Percentiles rank a stretch among this genome's conserved stretches.
Conservation (phyloP, 2,329 filamentous ascomycete species). For the Myrmaecium sp. region DNA sequence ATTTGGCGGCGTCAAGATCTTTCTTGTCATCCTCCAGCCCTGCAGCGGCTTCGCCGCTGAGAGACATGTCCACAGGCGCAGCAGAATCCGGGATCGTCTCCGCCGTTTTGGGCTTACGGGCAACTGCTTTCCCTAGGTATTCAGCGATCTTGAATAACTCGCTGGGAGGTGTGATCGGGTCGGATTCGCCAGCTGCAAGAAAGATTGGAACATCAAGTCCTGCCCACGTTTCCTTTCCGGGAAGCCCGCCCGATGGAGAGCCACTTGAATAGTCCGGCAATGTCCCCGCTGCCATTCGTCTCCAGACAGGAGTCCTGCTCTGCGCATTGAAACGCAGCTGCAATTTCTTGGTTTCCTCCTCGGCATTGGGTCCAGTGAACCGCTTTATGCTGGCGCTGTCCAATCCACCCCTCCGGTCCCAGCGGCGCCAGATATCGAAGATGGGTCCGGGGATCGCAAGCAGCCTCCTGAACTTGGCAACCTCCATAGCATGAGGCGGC, state of each 20-base stretch:
- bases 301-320: slow-evolving; percentile 66
- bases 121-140: slow-evolving; percentile 22
- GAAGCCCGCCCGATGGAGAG: slow-evolving; percentile 43
- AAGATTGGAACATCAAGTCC: slow-evolving; percentile 58
- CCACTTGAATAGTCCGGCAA: slow-evolving; percentile 43
- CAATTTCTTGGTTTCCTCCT: slow-evolving; percentile 46
- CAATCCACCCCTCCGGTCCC: slow-evolving; percentile 63
- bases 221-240: slow-evolving; percentile 54
- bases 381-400: slow-evolving; percentile 63
- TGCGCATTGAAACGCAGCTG: slow-evolving; percentile 67
- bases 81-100: slow-evolving; percentile 30
- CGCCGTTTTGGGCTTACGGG: slow-evolving; percentile 14
- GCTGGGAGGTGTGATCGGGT: slow-evolving; percentile 54
- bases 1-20: slow-evolving; percentile 14
- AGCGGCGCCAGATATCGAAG: slow-evolving; percentile 60
- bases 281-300: slow-evolving; percentile 59
- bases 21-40: slow-evolving; percentile 9
- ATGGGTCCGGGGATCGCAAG: slow-evolving; percentile 53
- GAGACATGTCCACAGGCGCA: slow-evolving; percentile 27
- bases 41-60: slow-evolving; percentile 9
- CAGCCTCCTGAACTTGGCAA: slow-evolving; percentile 36
- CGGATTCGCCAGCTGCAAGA: slow-evolving; percentile 60
- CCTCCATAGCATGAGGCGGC: slow-evolving; percentile 39
- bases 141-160: slow-evolving; percentile 52
- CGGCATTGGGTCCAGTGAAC: slow-evolving; percentile 53